Evolutionary conservation across 2,329 filamentous ascomycete genomes (phyloP), one percentile per base, ranked within the genome.

Genomic region (Aspergillus transmontanensis): DNA sequence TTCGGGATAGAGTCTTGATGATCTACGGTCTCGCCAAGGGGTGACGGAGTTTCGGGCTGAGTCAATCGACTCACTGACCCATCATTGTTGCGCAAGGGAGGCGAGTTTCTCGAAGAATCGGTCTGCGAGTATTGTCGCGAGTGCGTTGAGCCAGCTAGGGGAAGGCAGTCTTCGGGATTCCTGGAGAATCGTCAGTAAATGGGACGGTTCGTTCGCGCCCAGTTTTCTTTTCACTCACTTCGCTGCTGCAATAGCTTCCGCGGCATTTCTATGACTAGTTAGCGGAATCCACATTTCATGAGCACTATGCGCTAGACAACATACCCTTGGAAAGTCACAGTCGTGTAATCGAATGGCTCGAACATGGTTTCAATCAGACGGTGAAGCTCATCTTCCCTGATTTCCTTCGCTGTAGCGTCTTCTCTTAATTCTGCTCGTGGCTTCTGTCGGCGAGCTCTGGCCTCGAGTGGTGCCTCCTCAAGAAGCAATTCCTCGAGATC

Each of bases 291-390:
- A 55, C 34, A 36, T 55, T 19, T 32, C 11, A 50, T 26, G 50
- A 48, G 36, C 23, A 39, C 32, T 14, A 26, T 30, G 2, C 16
- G n/a, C n/a, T 45, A 32, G 21, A 12, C 36, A 48, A 72, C 87
- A 67, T 83, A 93, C 86, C 89, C 89, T 73, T 89, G 89, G 72
- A 93, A 94, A 4, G 89, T 90, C 23, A 92, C 89, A 3, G 89
- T 81, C 0, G 94, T 97, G 78, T 99, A 99, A 77, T 99, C 95
- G 76, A 98, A 99, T 0, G 94, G 92, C 75, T 91, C 89, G 75
- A 98, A 99, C 72, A 97, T 90, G 5, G 87, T 91, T 78, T 99
- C 95, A 65, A 99, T 97, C 86, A 96, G 91, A 67, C 89, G 89
- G 76, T 98, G 95, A 26, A 98, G 85, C 77, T 97, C 94, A 66